Evolutionary conservation across 768 basidiomycete species (phyloP).

Genomic region (Pisolithus microcarpus): DNA sequence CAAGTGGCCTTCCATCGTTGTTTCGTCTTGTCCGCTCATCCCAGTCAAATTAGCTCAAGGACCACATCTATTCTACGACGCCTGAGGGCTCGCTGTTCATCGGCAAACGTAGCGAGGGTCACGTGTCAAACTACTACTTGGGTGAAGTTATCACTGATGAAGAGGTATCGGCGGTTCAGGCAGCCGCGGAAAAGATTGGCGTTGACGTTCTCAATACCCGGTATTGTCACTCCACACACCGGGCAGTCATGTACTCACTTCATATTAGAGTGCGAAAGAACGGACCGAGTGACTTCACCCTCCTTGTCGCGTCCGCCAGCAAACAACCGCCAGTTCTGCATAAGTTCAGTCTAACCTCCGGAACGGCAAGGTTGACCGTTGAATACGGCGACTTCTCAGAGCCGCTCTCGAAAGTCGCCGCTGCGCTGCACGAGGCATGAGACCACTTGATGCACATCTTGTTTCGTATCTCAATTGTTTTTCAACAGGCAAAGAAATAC

Average conservation of each 20-base stretch:
- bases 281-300: constrained; percentile 50
- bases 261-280: constrained; percentile 61
- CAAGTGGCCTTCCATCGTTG: constrained; percentile 20
- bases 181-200: constrained; percentile 65
- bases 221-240: constrained; percentile 27
- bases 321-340: constrained; percentile 34
- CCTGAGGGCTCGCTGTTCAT: constrained; percentile 69
- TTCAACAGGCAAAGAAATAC: constrained; percentile 59
- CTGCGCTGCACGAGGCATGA: constrained; percentile 53
- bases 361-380: constrained; percentile 49
- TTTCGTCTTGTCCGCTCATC: neutral
- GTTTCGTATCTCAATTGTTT: neutral
- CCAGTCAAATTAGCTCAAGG: constrained; percentile 46
- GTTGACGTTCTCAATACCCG: constrained; percentile 79
- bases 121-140: constrained; percentile 81
- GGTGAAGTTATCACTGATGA: constrained; percentile 66
- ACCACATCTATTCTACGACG: constrained; percentile 59
- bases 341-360: constrained; percentile 37
- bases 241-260: neutral
- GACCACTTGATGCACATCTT: neutral
- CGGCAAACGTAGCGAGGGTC: constrained; percentile 72
- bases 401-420: constrained; percentile 45
- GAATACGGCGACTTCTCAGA: constrained; percentile 72
- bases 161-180: constrained; percentile 72
- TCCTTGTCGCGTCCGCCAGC: constrained; percentile 68